phyloP scores from a whole-genome alignment of 176 grass and related monocot species.

The Aechmea fasciata region DNA sequence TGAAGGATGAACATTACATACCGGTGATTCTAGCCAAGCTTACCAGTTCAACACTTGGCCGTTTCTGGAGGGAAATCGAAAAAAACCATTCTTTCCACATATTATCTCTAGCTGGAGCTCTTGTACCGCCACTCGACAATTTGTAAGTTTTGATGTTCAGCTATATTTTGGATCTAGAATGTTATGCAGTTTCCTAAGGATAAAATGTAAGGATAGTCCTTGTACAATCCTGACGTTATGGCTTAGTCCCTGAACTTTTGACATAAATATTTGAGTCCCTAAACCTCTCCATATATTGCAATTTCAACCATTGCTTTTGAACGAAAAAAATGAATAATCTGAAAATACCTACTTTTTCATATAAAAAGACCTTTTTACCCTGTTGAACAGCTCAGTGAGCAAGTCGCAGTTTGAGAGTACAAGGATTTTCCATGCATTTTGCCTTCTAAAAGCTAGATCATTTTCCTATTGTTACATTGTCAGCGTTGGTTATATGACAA shows the following conservation, averaged over 20 bases:
- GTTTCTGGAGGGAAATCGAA: constrained; percentile 49
- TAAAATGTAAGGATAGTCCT: too few relatives aligned
- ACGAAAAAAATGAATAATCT: too few relatives aligned
- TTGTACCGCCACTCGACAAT: constrained; percentile 57
- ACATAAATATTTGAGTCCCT: too few relatives aligned
- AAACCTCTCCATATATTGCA: too few relatives aligned
- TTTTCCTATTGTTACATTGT: constrained; percentile 8
- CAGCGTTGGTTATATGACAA: constrained; percentile 5
- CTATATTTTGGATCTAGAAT: neutral
- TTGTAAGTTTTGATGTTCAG: constrained; percentile 32
- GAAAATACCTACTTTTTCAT: too few relatives aligned
- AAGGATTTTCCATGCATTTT: too few relatives aligned
- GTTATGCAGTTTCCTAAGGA: constrained; percentile 6
- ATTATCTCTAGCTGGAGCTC: constrained; percentile 53
- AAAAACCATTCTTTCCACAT: constrained; percentile 32
- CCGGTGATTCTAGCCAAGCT: constrained; percentile 47
- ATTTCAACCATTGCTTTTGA: too few relatives aligned
- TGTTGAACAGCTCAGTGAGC: too few relatives aligned
- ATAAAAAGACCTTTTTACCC: too few relatives aligned
- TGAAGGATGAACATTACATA: constrained; percentile 39
- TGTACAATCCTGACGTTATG: too few relatives aligned
- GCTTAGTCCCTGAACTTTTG: too few relatives aligned
- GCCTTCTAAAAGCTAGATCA: neutral
- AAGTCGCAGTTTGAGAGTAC: too few relatives aligned
- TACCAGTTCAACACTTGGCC: constrained; percentile 39